Evolutionary conservation across 352 stramenopile species (phyloP).

Genomic region (Pythium pyrilobum): DNA sequence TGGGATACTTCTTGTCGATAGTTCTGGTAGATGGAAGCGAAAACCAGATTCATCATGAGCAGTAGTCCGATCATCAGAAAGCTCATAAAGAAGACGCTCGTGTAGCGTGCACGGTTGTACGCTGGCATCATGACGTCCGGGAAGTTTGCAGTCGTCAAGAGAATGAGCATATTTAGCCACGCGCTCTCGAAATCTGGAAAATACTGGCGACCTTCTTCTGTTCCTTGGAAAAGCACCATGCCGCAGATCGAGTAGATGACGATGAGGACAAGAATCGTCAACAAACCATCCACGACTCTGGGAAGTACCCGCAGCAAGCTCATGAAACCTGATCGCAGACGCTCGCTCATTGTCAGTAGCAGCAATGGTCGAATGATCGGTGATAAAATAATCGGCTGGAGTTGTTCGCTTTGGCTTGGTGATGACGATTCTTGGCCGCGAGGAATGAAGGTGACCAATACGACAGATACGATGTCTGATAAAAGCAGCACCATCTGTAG

Average conservation of each 20-base stretch:
- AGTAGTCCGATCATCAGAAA: slow-evolving; percentile 66
- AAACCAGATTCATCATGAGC: slow-evolving; percentile 80
- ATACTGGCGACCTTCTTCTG: slow-evolving; percentile 35
- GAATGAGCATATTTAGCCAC: slow-evolving; percentile 53
- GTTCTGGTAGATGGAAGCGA: slow-evolving; percentile 67
- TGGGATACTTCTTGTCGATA: slow-evolving; percentile 44
- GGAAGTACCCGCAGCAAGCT: slow-evolving; percentile 38
- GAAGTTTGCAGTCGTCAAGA: slow-evolving; percentile 81
- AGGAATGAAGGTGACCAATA: slow-evolving; percentile 31
- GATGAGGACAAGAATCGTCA: slow-evolving; percentile 45
- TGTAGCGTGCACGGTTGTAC: slow-evolving; percentile 37
- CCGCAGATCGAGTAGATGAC: slow-evolving; percentile 50
- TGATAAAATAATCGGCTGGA: slow-evolving; percentile 30
- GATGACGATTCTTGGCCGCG: background rate
- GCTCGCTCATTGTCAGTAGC: slow-evolving; percentile 48
- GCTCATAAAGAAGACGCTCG: slow-evolving; percentile 62
- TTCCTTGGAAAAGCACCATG: slow-evolving; percentile 67
- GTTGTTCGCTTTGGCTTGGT: background rate
- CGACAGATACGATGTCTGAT: slow-evolving; percentile 33
- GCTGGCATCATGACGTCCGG: slow-evolving; percentile 77
- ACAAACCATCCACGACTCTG: slow-evolving; percentile 36
- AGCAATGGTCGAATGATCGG: slow-evolving; percentile 41
- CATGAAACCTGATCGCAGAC: slow-evolving; percentile 36
- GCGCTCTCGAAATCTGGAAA: slow-evolving; percentile 48
- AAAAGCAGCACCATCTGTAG: slow-evolving; percentile 40